Evolutionary conservation across 768 basidiomycete species (phyloP), one percentile per base, ranked within the genome.

Genomic region (Podaxis rugospora): DNA sequence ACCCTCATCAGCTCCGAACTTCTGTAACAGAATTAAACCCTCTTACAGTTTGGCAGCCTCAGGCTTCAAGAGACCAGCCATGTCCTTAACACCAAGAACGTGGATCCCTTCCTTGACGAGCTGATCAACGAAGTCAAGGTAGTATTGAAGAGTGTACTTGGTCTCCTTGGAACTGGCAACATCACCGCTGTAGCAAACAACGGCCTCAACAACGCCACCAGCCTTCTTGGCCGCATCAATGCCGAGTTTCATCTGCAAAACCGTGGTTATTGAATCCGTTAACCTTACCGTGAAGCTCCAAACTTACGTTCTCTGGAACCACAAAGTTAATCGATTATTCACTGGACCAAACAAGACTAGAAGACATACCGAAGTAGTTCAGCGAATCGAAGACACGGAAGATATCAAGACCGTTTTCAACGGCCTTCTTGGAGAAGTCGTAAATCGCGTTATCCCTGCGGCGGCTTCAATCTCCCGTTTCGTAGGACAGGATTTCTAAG

Each of bases 141-240:
- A 99, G 78, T 99, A 99, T 72, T 96, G 79, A 46, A 99, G 81
- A 14, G 95, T 98, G 78, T 99, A 99, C 77, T 99, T 99, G 63
- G 83, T 93, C 77, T 95, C 93, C 75, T 90, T 95, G 57, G 93
- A 88, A 77, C 85, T 92, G 40, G 95, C 95, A 51, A 97, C 90
- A 71, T 99, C 97, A 63, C 97, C 97, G 66, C 92, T 95, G 82
- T 99, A 99, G 80, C 97, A 99, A 66, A 96, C 92, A 61, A 93
- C 93, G 46, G 93, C 97, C 74, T 99, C 97, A 62, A 90, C 89
- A 53, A 99, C 97, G 81, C 97, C 97, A 61, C 97, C 97, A 35
- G 97, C 97, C 75, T 97, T 97, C 87, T 98, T 99, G 62, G 97
- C 97, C 42, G 97, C 97, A 71, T 99, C 97, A 67, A 99, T 98